Base-by-base conservation (phyloP, 306 rosid genomes). In the Dalbergia cochinchinensis region DNA sequence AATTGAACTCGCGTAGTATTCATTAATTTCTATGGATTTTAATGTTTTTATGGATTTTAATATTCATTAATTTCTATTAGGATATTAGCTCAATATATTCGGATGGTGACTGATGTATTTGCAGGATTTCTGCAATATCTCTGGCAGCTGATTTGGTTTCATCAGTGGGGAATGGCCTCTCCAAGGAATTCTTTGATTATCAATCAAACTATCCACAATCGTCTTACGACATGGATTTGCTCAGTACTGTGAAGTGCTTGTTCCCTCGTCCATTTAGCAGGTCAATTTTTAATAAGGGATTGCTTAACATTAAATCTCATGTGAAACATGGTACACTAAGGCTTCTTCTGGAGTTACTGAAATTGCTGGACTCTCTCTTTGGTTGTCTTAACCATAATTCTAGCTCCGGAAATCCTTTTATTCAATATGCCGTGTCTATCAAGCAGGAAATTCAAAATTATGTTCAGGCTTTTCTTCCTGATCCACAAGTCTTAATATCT, bases 241-340 rank as follows among this genome's bases (percentile, higher is more conserved):
- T 73, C 34, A 80, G 68, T 84, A 57, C 90, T 68, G 78, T 91
- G 86, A 92, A 85, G 74, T 89, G 98, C 80, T 76, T 91, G 88
- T 95, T 81, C 86, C 93, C 95, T 61, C 92, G 87, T 69, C 90
- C 92, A 33, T 92, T 94, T 82, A 91, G 85, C 77, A 85, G 91
- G 82, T 72, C 94, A n/a, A 15, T 77, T 51, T 85, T 94, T 83
- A 90, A 91, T 76, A 94, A 83, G 84, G 98, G 99, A 74, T 81
- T 95, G 91, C 96, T 87, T 81, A 95, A 92, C 57, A 31, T 84
- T 44, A 82, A 92, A 69, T 78, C 88, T 81, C 87, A 86, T 69
- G 97, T 90, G 65, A 94, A 92, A 82, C 96, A 94, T 74, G 92
- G 96, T 41, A 88, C 94, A 72, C 84, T 95, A 65, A 88, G 91